Percentiles rank a stretch among this genome's conserved stretches.
phyloP scores from a whole-genome alignment of 2,329 filamentous ascomycete species.

The Neonectria faginata region DNA sequence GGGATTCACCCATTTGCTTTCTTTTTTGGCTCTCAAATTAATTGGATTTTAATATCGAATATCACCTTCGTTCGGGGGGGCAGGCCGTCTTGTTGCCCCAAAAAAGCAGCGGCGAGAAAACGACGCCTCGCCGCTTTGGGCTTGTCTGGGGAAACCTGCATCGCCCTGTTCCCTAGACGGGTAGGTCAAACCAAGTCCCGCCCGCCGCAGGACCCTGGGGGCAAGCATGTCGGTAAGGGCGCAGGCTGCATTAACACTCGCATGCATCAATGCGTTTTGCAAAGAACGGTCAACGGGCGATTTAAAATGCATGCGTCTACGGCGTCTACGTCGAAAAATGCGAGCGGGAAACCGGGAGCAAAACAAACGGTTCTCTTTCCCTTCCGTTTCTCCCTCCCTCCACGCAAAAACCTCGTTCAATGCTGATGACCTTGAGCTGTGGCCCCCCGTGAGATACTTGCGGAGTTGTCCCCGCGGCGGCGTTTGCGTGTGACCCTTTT shows the following conservation, averaged over 20 bases:
- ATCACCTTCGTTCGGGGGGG: background rate
- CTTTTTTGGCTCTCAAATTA: background rate
- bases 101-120: conserved; percentile 31
- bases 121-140: conserved; percentile 43
- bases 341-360: too few species aligned
- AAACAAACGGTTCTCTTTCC: too few species aligned
- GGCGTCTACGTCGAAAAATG: conserved; percentile 35
- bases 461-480: conserved; percentile 5
- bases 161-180: conserved; percentile 5
- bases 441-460: conserved; percentile 12
- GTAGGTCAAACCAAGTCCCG: conserved; percentile 12
- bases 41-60: background rate
- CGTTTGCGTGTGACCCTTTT: conserved; percentile 27
- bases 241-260: background rate
- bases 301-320: conserved; percentile 37
- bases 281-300: conserved; percentile 14
- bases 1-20: background rate
- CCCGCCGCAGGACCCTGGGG: background rate
- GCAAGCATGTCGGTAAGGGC: background rate
- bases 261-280: conserved; percentile 1
- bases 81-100: conserved; percentile 2
- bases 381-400: too few species aligned
- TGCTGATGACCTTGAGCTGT: conserved; percentile 9
- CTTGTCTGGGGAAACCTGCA: conserved; percentile 37
- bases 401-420: conserved; percentile 1